These are phyloP conservation scores for Suhomyces taliae DNA, from an alignment of 1,139 yeast genomes.

Conservation along the genomic window DNA sequence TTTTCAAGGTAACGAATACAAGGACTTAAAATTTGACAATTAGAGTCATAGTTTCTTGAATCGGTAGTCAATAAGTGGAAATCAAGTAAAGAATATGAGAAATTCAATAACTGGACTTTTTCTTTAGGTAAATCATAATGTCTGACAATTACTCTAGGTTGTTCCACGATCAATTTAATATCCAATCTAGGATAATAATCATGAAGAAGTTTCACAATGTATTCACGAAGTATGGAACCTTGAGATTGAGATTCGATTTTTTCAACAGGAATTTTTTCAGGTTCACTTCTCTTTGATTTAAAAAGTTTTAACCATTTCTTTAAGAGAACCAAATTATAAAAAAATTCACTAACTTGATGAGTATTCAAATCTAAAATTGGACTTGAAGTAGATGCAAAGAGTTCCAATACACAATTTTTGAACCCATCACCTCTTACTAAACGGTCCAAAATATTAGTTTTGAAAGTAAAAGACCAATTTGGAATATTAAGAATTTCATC, in stretches of 20 bases:
- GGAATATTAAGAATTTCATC: constrained; percentile 55
- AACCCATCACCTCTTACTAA: constrained; percentile 38
- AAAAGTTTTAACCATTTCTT: constrained; percentile 33
- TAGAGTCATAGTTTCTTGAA: constrained; percentile 36
- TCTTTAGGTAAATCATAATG: constrained; percentile 22
- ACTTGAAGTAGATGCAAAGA: constrained; percentile 47
- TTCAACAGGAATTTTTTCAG: neutral
- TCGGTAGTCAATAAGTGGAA: constrained; percentile 38
- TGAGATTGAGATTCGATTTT: constrained; percentile 11
- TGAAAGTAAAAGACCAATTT: constrained; percentile 50
- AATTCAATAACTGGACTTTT: constrained; percentile 30
- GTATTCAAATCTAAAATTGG: constrained; percentile 52
- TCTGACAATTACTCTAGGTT: constrained; percentile 42
- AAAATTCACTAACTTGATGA: constrained; percentile 40
- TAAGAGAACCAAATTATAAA: constrained; percentile 35
- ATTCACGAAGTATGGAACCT: constrained; percentile 11
- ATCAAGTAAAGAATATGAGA: constrained; percentile 40
- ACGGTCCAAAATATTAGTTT: constrained; percentile 51
- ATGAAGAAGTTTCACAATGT: constrained; percentile 25
- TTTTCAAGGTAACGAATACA: constrained; percentile 33
- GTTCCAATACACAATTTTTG: constrained; percentile 37
- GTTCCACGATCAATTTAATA: constrained; percentile 43
- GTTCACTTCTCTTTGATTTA: constrained; percentile 13
- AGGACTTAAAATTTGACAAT: constrained; percentile 39
- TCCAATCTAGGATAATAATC: constrained; percentile 47